Percentiles rank a stretch among this genome's conserved stretches.
Evolutionary conservation across 2,329 filamentous ascomycete species (phyloP).

Genomic region (Torrubiella hemipterigena): DNA sequence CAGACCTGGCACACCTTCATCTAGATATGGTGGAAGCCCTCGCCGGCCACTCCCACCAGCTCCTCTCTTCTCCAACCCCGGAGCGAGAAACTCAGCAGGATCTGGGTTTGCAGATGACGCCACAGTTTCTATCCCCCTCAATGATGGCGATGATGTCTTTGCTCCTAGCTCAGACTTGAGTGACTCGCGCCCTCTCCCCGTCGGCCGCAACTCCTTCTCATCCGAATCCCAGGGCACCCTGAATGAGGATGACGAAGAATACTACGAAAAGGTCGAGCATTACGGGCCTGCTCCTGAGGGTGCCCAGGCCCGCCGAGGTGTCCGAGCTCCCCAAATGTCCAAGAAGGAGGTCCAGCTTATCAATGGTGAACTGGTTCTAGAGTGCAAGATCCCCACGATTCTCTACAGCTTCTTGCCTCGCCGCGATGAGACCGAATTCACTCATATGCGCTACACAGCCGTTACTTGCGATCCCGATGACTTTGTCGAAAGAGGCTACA

Average conservation of each 20-base stretch:
- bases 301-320: constrained; percentile 77
- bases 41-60: constrained; percentile 78
- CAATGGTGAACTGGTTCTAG: constrained; percentile 92
- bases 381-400: constrained; percentile 98
- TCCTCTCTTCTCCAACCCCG: constrained; percentile 60
- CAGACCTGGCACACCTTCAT: constrained; percentile 80
- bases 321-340: constrained; percentile 74
- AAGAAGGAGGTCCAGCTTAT: constrained; percentile 93
- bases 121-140: constrained; percentile 60
- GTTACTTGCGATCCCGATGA: constrained; percentile 98
- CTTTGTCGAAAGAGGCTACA: constrained; percentile 80
- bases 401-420: constrained; percentile 92
- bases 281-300: constrained; percentile 83
- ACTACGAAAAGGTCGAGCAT: constrained; percentile 54
- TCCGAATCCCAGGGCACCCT: constrained; percentile 41
- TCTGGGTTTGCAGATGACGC: constrained; percentile 58
- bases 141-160: constrained; percentile 60
- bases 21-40: constrained; percentile 77
- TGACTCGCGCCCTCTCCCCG: constrained; percentile 37
- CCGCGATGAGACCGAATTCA: constrained; percentile 90
- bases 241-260: constrained; percentile 29
- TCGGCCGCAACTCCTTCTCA: constrained; percentile 43
- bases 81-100: constrained; percentile 31
- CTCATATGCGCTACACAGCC: constrained; percentile 96
- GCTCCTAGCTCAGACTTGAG: constrained; percentile 45